Percentiles rank a stretch among this genome's conserved stretches.
Evolutionary conservation across 2,329 filamentous ascomycete species (phyloP).

Genomic region (Colletotrichum gigasporum): DNA sequence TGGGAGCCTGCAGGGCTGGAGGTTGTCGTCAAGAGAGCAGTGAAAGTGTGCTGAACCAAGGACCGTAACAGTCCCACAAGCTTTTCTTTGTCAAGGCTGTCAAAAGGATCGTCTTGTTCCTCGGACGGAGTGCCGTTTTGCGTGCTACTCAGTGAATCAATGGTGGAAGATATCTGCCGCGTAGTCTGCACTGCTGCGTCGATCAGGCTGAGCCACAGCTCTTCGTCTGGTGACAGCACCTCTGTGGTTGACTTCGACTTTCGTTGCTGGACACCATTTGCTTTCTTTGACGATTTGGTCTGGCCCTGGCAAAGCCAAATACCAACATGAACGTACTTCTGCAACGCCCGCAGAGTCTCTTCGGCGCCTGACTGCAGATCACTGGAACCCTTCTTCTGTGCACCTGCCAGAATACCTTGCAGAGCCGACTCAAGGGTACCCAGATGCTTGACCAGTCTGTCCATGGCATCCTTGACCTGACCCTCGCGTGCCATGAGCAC

Average conservation of each 20-base stretch:
- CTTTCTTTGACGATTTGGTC: conserved; percentile 66
- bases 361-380: conserved; percentile 71
- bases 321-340: conserved; percentile 92
- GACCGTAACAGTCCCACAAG: conserved; percentile 76
- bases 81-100: conserved; percentile 63
- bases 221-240: conserved; percentile 62
- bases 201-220: conserved; percentile 69
- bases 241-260: conserved; percentile 57
- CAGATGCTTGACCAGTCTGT: conserved; percentile 83
- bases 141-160: conserved; percentile 46
- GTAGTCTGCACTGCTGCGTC: conserved; percentile 71
- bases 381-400: conserved; percentile 60
- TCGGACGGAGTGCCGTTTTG: conserved; percentile 33
- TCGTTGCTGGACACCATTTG: conserved; percentile 55
- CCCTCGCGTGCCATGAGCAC: conserved; percentile 91
- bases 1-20: conserved; percentile 57
- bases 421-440: conserved; percentile 82
- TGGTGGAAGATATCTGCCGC: conserved; percentile 67
- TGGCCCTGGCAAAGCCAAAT: conserved; percentile 96
- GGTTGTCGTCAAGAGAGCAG: conserved; percentile 81
- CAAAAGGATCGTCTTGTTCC: conserved; percentile 34
- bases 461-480: conserved; percentile 83
- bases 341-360: conserved; percentile 79
- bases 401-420: conserved; percentile 74
- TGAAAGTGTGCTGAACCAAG: conserved; percentile 91